phyloP scores from a whole-genome alignment of 768 basidiomycete species.

The Panaeolus cyanescens region DNA sequence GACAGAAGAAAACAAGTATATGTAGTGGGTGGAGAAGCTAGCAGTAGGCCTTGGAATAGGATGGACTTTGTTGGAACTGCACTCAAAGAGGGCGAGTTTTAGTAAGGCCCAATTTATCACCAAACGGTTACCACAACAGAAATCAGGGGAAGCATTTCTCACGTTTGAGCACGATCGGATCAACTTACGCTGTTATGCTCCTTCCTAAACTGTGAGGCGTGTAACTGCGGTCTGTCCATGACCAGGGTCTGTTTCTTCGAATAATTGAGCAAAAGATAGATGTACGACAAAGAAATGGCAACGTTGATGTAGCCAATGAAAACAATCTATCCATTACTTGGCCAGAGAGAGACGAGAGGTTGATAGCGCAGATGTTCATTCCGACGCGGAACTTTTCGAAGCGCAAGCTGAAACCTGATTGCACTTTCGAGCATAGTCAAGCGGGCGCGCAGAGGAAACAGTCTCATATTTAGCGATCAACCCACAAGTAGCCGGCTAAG shows the following conservation, averaged over 20 bases:
- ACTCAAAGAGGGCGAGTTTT: neutral
- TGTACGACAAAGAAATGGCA: too few species aligned
- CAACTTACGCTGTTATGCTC: neutral
- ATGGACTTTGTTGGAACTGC: neutral
- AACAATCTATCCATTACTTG: too few species aligned
- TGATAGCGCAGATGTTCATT: neutral
- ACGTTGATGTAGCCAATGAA: too few species aligned
- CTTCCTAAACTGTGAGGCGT: neutral
- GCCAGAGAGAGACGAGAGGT: too few species aligned
- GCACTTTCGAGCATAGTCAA: neutral
- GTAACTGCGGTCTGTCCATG: neutral
- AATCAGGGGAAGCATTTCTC: neutral
- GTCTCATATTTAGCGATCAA: too few species aligned
- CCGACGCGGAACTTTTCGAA: neutral
- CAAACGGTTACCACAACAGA: neutral
- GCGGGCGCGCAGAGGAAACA: too few species aligned
- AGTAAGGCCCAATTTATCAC: neutral
- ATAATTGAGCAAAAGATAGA: too few species aligned
- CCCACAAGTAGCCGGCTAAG: too few species aligned
- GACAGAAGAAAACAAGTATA: neutral
- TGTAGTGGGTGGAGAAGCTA: neutral
- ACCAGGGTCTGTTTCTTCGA: too few species aligned
- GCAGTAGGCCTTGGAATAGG: neutral
- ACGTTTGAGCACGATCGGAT: constrained; percentile 1
- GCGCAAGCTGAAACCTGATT: neutral